phyloP scores from a whole-genome alignment of 2,329 filamentous ascomycete genomes.

The Stagonosporopsis chrysanthemi region DNA sequence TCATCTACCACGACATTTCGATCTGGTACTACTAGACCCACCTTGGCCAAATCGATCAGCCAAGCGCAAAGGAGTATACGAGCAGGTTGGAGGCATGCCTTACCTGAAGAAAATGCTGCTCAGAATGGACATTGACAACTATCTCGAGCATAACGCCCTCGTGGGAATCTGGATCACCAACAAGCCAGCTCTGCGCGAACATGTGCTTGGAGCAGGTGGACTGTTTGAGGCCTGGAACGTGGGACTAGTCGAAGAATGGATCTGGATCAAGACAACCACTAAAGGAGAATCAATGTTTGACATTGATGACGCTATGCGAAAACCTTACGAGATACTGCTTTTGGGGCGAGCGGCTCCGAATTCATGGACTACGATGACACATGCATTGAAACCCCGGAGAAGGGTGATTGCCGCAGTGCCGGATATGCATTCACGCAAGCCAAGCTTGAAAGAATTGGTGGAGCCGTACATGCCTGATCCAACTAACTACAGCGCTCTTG shows the following conservation, averaged over 20 bases:
- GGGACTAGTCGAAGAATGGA: slow-evolving; percentile 72
- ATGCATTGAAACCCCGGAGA: slow-evolving; percentile 46
- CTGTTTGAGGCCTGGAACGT: slow-evolving; percentile 74
- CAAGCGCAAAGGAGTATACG: slow-evolving; percentile 64
- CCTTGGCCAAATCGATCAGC: slow-evolving; percentile 84
- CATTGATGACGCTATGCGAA: slow-evolving; percentile 70
- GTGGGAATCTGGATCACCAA: slow-evolving; percentile 83
- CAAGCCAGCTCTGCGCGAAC: slow-evolving; percentile 63
- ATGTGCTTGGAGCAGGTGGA: slow-evolving; percentile 63
- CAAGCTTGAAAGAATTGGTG: slow-evolving; percentile 70
- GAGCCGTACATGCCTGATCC: slow-evolving; percentile 59
- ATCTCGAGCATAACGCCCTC: slow-evolving; percentile 52
- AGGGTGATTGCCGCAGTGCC: slow-evolving; percentile 74
- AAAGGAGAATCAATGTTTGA: slow-evolving; percentile 70
- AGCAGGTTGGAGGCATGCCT: slow-evolving; percentile 52
- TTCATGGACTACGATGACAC: slow-evolving; percentile 30
- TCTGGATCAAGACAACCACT: slow-evolving; percentile 77
- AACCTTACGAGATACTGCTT: slow-evolving; percentile 78
- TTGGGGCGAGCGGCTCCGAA: slow-evolving; percentile 58
- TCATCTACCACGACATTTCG: slow-evolving; percentile 62
- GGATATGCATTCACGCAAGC: slow-evolving; percentile 81
- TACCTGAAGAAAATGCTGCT: slow-evolving; percentile 56
- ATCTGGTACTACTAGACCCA: slow-evolving; percentile 76
- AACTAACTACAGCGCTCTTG: slow-evolving; percentile 65
- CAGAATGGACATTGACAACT: slow-evolving; percentile 56